phyloP scores from a whole-genome alignment of 2,329 filamentous ascomycete genomes.

The Rosellinia necatrix region DNA sequence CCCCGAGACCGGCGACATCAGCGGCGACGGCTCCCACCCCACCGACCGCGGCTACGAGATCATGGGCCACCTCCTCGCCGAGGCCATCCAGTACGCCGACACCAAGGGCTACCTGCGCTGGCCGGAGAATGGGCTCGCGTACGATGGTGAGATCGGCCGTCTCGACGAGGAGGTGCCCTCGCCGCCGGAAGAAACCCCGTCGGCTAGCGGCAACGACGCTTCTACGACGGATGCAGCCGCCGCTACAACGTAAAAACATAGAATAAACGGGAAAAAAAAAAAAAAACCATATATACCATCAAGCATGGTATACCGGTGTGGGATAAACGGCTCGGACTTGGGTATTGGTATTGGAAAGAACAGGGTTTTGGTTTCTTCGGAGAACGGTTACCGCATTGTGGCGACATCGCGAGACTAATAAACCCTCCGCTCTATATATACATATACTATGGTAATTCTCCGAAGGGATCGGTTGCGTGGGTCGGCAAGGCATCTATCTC shows the following conservation, averaged over 20 bases:
- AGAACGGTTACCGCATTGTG: background rate
- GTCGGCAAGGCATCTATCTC: background rate
- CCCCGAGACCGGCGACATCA: conserved; percentile 34
- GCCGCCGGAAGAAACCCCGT: conserved; percentile 15
- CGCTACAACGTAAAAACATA: background rate
- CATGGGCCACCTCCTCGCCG: conserved; percentile 36
- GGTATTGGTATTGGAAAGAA: background rate
- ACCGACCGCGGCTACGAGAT: conserved; percentile 36
- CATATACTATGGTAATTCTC: conserved; percentile 6
- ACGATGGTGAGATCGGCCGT: conserved; percentile 35
- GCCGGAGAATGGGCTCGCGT: conserved; percentile 34
- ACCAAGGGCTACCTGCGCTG: conserved; percentile 33
- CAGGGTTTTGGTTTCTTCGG: background rate
- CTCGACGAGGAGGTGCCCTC: conserved; percentile 17
- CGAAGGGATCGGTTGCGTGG: background rate
- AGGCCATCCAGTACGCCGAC: conserved; percentile 35
- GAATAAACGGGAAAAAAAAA: too few species aligned
- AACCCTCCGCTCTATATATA: background rate
- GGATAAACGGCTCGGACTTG: conserved; percentile 1
- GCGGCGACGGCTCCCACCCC: conserved; percentile 38
- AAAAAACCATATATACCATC: too few species aligned
- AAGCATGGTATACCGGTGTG: background rate
- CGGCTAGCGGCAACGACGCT: background rate
- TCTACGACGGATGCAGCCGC: background rate
- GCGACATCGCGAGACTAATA: background rate